These are phyloP conservation scores for Wickerhamomyces rabaulensis DNA, from an alignment of 805 yeast genomes.

Conservation along the genomic window DNA sequence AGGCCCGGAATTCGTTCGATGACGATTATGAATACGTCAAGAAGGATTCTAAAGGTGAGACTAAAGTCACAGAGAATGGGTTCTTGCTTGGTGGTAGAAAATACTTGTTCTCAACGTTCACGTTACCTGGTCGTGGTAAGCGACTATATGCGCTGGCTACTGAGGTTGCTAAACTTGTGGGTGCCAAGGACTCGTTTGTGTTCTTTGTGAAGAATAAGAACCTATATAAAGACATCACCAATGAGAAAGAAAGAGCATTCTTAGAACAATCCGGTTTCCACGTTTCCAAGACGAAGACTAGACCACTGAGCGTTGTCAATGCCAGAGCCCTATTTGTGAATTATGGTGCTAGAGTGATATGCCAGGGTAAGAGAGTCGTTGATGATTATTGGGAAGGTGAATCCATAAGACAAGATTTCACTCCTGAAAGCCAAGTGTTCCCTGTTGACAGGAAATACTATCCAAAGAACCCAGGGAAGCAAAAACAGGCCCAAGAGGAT, in stretches of 20 bases:
- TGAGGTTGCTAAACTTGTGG: conserved; percentile 36
- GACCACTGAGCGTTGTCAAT: conserved; percentile 23
- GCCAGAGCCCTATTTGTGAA: conserved; percentile 41
- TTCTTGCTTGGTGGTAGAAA: conserved; percentile 32
- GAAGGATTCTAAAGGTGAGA: conserved; percentile 40
- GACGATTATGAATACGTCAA: conserved; percentile 28
- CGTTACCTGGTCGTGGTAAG: conserved; percentile 32
- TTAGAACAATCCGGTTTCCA: conserved; percentile 26
- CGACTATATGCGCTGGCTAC: conserved; percentile 35
- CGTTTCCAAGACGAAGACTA: conserved; percentile 16
- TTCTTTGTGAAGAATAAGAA: conserved; percentile 38
- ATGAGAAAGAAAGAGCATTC: conserved; percentile 33
- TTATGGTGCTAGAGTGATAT: conserved; percentile 46
- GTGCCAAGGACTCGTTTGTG: conserved; percentile 46
- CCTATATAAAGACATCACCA: conserved; percentile 30
- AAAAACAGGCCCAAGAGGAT: not conserved
- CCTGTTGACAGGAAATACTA: conserved; percentile 16
- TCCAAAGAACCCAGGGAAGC: conserved; percentile 2
- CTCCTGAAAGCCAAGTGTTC: conserved; percentile 40
- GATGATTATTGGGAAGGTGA: conserved; percentile 55
- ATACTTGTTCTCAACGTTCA: conserved; percentile 35
- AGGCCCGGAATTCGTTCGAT: conserved; percentile 17
- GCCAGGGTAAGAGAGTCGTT: conserved; percentile 40
- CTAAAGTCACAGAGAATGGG: conserved; percentile 37
- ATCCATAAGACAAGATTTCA: conserved; percentile 37